Evolutionary conservation across 768 basidiomycete genomes (phyloP).

Genomic region (Pulveroboletus ravenelii): DNA sequence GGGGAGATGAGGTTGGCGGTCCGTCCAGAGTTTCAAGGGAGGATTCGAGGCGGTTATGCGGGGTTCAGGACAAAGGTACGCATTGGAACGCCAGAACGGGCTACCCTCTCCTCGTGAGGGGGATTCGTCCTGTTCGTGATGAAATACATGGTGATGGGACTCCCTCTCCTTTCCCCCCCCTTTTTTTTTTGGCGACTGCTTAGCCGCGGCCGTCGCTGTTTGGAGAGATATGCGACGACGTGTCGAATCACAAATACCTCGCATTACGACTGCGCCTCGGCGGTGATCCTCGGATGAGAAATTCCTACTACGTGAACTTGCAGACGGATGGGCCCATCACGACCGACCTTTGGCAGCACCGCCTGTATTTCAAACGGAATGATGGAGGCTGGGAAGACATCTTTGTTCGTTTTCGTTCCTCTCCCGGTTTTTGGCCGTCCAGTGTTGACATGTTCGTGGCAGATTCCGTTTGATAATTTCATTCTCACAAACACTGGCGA

Average conservation of each 20-base stretch:
- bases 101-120: neutral
- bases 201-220: conserved; percentile 80
- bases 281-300: conserved; percentile 71
- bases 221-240: conserved; percentile 81
- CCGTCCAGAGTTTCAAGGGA: conserved; percentile 57
- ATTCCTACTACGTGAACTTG: conserved; percentile 90
- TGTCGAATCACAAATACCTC: conserved; percentile 75
- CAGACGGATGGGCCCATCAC: conserved; percentile 81
- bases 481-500: conserved; percentile 72
- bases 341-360: conserved; percentile 92
- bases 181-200: neutral
- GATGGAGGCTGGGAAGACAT: conserved; percentile 78
- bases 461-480: conserved; percentile 82
- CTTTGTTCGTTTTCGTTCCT: conserved; percentile 47
- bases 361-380: conserved; percentile 68
- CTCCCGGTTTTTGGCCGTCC: neutral
- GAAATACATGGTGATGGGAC: neutral
- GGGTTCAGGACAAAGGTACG: conserved; percentile 83
- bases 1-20: conserved; percentile 74
- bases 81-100: neutral
- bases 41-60: conserved; percentile 81
- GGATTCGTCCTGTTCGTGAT: neutral
- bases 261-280: conserved; percentile 72
- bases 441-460: conserved; percentile 6
- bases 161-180: neutral